Evolutionary conservation across 1,284 basidiomycete genomes (phyloP), one percentile per base, ranked within the genome.

Genomic region (Ceratobasidium sp.): DNA sequence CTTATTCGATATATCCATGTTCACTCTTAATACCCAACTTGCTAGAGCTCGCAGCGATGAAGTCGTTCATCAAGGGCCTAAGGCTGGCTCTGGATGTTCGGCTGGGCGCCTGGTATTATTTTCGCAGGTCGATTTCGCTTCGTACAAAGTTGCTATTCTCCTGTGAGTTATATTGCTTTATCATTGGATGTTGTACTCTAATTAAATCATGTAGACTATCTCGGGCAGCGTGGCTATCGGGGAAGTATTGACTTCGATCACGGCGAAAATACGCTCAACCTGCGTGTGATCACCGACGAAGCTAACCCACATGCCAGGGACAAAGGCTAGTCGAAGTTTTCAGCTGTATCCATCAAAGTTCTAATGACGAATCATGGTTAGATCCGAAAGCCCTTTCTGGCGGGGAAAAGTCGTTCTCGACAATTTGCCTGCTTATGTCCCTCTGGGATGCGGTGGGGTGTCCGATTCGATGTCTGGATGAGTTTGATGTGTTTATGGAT

Each of bases 401-500:
- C 50, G 78, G 97, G 57, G 97, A 99, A 85, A 97, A 98, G 83
- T 97, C 96, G 5, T 99, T 98, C 86, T 95, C 96, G 7, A 99
- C 98, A 0, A 96, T 99, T 80, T 97, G 33, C 33, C 33, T 33
- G 33, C 33, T 33, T 4, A 33, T 33, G 33, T 33, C 33, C 33
- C 33, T 33, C 33, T 33, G 33, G 33, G 33, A 33, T 33, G 33
- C 33, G 33, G 33, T 33, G 33, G 33, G 33, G 33, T 33, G 33
- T 84, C 97, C 97, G 0, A 90, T 99, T 73, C 89, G 97, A 78
- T 99, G 97, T 83, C 90, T 81, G 92, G 94, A 95, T 81, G 94
- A 95, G 83, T 97, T 96, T 83, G 95, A 98, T 81, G 96, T 98
- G 15, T 98, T 97, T 87, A 96, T 98, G 93, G 97, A 99, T 83